These are phyloP conservation scores for Tylopilus felleus DNA, from an alignment of 768 basidiomycete species.

Conservation along the genomic window DNA sequence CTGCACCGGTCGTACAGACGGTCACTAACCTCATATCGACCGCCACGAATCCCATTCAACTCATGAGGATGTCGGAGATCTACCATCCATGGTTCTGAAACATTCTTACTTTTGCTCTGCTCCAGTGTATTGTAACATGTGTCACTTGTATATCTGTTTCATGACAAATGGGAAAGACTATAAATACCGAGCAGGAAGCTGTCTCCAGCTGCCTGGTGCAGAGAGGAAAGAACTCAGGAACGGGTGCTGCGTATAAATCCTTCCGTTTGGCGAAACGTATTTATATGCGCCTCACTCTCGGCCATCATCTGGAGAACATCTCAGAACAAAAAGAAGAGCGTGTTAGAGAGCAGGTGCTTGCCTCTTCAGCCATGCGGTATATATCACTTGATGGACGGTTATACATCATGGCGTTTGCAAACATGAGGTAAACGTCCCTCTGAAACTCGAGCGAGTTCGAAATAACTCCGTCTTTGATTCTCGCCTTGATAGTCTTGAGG, in stretches of 20 bases:
- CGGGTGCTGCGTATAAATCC: slow-evolving; percentile 52
- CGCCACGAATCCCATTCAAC: slow-evolving; percentile 81
- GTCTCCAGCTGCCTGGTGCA: not conserved
- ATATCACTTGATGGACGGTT: slow-evolving; percentile 85
- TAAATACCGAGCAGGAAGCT: not conserved
- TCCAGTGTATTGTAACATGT: slow-evolving; percentile 1
- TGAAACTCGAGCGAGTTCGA: slow-evolving; percentile 83
- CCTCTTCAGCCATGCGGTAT: slow-evolving; percentile 89
- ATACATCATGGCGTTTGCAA: slow-evolving; percentile 97
- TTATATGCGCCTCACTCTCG: slow-evolving; percentile 64
- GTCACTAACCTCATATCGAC: slow-evolving; percentile 78
- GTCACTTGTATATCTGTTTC: slow-evolving; percentile 4
- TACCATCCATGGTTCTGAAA: slow-evolving; percentile 82
- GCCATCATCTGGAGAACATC: slow-evolving; percentile 60
- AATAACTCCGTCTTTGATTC: slow-evolving; percentile 80
- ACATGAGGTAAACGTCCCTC: slow-evolving; percentile 89
- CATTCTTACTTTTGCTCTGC: not conserved
- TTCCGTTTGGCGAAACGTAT: slow-evolving; percentile 73
- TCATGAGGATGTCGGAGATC: slow-evolving; percentile 82
- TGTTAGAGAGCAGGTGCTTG: slow-evolving; percentile 37
- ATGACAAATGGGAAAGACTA: not conserved
- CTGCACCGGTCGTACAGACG: slow-evolving; percentile 76
- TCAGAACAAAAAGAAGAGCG: slow-evolving; percentile 1
- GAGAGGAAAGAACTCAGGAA: slow-evolving; percentile 13
- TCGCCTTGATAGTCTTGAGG: slow-evolving; percentile 86